Conservation (phyloP, 306 rosid genomes). For the Pyrus pyrifolia region DNA sequence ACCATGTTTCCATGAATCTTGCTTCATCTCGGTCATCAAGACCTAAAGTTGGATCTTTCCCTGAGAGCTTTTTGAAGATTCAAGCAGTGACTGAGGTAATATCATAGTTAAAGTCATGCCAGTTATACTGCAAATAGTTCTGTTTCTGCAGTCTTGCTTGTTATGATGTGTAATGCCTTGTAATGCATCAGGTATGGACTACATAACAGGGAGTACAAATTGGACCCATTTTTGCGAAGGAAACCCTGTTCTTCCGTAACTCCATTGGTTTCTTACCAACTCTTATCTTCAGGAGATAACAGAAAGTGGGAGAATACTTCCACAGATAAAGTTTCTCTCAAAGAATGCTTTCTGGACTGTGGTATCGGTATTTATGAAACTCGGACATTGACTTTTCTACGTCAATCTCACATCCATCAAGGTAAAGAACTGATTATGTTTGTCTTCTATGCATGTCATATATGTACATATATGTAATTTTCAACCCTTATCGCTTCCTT, state of each 20-base stretch:
- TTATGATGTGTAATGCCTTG: not conserved
- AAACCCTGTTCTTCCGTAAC: constrained; percentile 3
- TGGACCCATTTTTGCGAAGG: not conserved
- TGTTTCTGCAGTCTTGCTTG: not conserved
- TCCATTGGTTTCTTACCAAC: constrained; percentile 14
- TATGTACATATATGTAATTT: not conserved
- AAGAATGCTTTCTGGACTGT: not conserved
- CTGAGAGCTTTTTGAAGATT: constrained; percentile 18
- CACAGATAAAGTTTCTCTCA: constrained; percentile 10
- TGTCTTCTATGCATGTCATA: not conserved
- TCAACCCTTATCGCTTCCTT: not conserved
- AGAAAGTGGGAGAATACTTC: constrained; percentile 4
- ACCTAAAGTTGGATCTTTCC: not conserved
- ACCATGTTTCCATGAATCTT: not conserved
- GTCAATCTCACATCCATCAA: constrained; percentile 2
- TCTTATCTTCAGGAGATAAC: constrained; percentile 10
- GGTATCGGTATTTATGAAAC: not conserved
- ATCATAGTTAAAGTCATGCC: not conserved
- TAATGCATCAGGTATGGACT: constrained; percentile 21
- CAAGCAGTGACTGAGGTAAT: constrained; percentile 19
- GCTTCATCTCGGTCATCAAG: constrained; percentile 3
- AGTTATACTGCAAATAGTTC: not conserved
- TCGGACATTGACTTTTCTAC: constrained; percentile 22
- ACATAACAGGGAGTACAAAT: constrained; percentile 16
- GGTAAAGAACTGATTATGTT: constrained; percentile 9